Conservation (phyloP, 345 rosid species). For the Ceriops decandra region DNA sequence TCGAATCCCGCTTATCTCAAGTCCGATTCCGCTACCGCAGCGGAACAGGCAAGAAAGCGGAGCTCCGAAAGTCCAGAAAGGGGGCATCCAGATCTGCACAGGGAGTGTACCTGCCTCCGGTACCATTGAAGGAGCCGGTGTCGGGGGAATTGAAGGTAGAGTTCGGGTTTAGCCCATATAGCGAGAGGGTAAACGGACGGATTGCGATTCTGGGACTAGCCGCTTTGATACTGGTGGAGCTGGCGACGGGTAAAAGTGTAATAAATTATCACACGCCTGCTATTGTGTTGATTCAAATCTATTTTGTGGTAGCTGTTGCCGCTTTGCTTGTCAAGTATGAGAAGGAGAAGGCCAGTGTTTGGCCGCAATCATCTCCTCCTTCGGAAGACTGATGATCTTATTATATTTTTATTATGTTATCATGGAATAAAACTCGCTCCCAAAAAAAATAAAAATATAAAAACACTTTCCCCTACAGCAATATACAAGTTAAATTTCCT, state of each 20-base stretch:
- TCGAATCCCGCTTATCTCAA: constrained; percentile 69
- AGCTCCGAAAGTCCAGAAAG: constrained; percentile 62
- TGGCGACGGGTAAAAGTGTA: constrained; percentile 85
- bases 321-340: constrained; percentile 63
- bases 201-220: constrained; percentile 62
- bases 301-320: constrained; percentile 62
- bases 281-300: constrained; percentile 61
- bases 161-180: constrained; percentile 70
- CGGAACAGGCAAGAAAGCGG: constrained; percentile 86
- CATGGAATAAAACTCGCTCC: no score
- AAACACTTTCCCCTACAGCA: background rate
- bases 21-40: constrained; percentile 63
- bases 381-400: constrained; percentile 3
- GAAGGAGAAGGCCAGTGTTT: constrained; percentile 72
- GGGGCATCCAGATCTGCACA: constrained; percentile 36
- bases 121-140: constrained; percentile 56
- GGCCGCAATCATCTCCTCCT: constrained; percentile 48
- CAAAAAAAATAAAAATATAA: background rate
- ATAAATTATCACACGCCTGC: constrained; percentile 74
- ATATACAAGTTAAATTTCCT: constrained; percentile 13
- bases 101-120: constrained; percentile 66
- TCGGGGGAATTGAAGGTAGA: constrained; percentile 74
- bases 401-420: no score
- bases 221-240: constrained; percentile 79
- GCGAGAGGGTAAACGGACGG: constrained; percentile 70